A percentile compares a stretch with the other conserved stretches of the same genome.
Evolutionary conservation across 179 eudicot genomes (phyloP).

Genomic region (Silene vulgaris): DNA sequence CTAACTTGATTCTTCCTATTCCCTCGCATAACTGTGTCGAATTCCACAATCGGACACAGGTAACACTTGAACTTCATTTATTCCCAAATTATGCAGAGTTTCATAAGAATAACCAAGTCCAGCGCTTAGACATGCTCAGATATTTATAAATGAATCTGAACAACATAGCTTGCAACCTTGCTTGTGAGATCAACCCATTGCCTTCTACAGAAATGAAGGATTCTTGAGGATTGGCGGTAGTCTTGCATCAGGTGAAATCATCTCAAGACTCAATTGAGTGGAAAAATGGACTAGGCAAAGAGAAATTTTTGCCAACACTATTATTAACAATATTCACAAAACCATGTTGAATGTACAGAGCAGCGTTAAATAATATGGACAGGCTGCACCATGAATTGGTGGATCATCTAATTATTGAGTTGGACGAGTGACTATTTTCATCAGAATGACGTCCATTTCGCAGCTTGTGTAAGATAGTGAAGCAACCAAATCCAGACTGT

Average conservation of each 20-base stretch:
- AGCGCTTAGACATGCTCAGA: too few species aligned
- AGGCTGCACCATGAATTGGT: not conserved
- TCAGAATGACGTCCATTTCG: not conserved
- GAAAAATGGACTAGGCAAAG: not conserved
- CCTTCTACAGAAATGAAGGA: not conserved
- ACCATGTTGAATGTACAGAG: constrained; percentile 5
- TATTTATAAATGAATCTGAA: too few species aligned
- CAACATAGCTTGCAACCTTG: too few species aligned
- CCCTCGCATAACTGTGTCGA: too few species aligned
- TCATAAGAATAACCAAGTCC: too few species aligned
- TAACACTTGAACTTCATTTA: too few species aligned
- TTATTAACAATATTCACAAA: not conserved
- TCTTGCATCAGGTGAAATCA: not conserved
- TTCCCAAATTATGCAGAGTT: too few species aligned
- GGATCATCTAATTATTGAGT: constrained; percentile 15
- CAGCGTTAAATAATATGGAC: constrained; percentile 8
- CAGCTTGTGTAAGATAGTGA: constrained; percentile 6
- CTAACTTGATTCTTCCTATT: too few species aligned
- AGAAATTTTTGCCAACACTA: not conserved
- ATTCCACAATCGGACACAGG: too few species aligned
- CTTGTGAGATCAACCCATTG: not conserved
- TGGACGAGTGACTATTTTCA: constrained; percentile 13
- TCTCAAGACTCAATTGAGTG: not conserved
- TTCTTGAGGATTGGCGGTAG: not conserved
- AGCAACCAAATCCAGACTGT: constrained; percentile 18